A percentile compares a stretch with the other conserved stretches of the same genome.
phyloP scores from a whole-genome alignment of 306 rosid genomes.

The Gleditsia sinensis region DNA sequence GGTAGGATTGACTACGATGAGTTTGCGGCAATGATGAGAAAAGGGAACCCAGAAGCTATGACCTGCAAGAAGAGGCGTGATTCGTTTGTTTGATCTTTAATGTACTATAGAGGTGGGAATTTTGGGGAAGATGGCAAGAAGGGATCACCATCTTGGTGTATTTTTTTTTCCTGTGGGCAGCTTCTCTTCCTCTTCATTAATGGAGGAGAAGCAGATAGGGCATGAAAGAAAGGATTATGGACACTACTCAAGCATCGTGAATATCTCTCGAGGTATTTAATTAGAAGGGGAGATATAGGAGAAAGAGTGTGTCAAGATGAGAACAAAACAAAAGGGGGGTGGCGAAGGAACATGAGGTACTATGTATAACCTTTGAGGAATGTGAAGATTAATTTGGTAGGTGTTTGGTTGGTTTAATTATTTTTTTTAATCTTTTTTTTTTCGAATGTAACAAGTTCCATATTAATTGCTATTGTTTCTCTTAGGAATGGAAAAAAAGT shows the following conservation, averaged over 20 bases:
- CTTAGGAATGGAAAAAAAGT: neutral
- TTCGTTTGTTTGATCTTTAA: constrained; percentile 21
- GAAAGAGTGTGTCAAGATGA: neutral
- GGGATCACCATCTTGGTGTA: constrained; percentile 14
- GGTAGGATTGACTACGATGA: constrained; percentile 93
- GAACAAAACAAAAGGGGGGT: neutral
- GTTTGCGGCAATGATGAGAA: constrained; percentile 91
- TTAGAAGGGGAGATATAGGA: no score
- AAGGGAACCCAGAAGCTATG: constrained; percentile 72
- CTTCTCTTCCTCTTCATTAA: no score
- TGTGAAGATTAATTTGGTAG: neutral
- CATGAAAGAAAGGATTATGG: neutral
- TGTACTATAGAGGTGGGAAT: constrained; percentile 8
- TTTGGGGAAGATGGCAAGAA: neutral
- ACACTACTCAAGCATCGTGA: neutral
- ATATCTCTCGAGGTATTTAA: no score
- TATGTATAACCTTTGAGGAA: neutral
- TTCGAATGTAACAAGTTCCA: neutral
- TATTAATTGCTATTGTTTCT: neutral
- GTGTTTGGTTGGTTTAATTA: neutral
- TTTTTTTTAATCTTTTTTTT: no score
- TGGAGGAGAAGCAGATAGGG: no score
- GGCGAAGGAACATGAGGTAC: neutral
- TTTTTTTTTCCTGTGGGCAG: no score
- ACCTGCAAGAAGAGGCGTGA: constrained; percentile 78